phyloP scores from a whole-genome alignment of 768 basidiomycete species.

The Chlorophyllum brunneum region DNA sequence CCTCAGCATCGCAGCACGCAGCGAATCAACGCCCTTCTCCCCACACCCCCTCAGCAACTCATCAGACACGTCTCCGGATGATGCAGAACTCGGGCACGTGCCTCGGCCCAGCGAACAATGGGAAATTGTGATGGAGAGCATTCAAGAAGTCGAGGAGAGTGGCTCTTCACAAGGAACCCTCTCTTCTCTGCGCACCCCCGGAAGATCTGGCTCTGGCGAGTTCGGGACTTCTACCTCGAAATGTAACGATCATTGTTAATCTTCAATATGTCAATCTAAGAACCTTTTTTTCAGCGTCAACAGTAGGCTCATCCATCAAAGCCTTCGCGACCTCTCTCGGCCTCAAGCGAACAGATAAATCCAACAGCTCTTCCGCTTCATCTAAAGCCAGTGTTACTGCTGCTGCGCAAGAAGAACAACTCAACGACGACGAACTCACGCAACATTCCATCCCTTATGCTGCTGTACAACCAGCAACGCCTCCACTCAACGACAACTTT shows the following conservation, averaged over 20 bases:
- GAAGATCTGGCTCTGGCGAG: conserved; percentile 45
- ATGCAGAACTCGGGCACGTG: conserved; percentile 13
- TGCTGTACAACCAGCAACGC: conserved; percentile 29
- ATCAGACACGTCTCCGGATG: conserved; percentile 8
- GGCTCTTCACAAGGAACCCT: conserved; percentile 44
- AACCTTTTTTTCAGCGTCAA: conserved; percentile 43
- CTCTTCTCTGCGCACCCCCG: conserved; percentile 39
- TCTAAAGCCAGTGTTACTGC: conserved; percentile 13
- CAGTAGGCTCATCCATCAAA: conserved; percentile 68
- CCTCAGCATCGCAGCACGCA: conserved; percentile 50
- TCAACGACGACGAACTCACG: conserved; percentile 37
- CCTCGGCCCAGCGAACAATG: conserved; percentile 76
- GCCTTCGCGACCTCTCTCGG: conserved; percentile 75
- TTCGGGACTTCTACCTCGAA: conserved; percentile 70
- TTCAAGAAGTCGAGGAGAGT: conserved; percentile 60
- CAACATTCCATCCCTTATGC: conserved; percentile 41
- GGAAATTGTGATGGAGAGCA: conserved; percentile 85
- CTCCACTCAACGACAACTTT: conserved; percentile 47
- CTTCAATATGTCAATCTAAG: not conserved
- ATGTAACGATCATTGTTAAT: conserved; percentile 31
- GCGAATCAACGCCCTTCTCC: conserved; percentile 33
- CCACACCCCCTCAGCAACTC: conserved; percentile 7
- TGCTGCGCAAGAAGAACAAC: conserved; percentile 15
- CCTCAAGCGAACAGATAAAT: conserved; percentile 47
- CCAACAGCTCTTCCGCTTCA: conserved; percentile 19